These are phyloP conservation scores for Phytophthora citrophthora DNA, from an alignment of 352 stramenopile species.

Conservation along the genomic window DNA sequence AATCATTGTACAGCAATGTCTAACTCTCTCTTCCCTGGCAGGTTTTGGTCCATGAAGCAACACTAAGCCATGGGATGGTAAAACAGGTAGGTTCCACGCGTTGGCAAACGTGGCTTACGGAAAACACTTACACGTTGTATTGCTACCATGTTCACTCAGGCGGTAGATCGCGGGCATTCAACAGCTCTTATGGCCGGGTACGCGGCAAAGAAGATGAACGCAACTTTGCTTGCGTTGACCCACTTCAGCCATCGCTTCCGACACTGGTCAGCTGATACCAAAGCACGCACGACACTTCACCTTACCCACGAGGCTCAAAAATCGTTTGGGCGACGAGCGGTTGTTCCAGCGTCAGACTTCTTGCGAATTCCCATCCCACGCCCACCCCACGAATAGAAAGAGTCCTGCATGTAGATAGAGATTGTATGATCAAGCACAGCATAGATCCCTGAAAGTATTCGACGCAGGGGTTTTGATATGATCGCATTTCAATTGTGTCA, in stretches of 20 bases:
- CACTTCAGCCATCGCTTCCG: constrained; percentile 90
- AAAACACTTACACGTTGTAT: too few species aligned
- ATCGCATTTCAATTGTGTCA: neutral
- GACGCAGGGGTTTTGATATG: neutral
- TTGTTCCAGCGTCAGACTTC: constrained; percentile 83
- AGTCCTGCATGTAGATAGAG: constrained; percentile 14
- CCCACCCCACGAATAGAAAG: constrained; percentile 47
- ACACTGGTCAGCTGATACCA: constrained; percentile 54
- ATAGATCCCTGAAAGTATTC: constrained; percentile 4
- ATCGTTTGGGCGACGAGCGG: constrained; percentile 65
- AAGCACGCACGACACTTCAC: constrained; percentile 64
- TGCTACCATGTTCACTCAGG: constrained; percentile 28
- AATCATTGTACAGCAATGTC: too few species aligned
- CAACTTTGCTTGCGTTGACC: constrained; percentile 78
- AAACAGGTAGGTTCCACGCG: constrained; percentile 44
- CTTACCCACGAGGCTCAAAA: constrained; percentile 70
- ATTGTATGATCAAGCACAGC: neutral
- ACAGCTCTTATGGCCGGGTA: constrained; percentile 81
- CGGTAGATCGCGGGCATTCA: constrained; percentile 78
- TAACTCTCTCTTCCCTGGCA: constrained; percentile 18
- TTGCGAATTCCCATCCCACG: constrained; percentile 78
- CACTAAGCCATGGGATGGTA: constrained; percentile 74
- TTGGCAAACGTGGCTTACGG: neutral
- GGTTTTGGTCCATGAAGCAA: constrained; percentile 91
- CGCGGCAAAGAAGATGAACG: constrained; percentile 77